Evolutionary conservation across 768 basidiomycete species (phyloP).

Genomic region (Kwoniella shandongensis): DNA sequence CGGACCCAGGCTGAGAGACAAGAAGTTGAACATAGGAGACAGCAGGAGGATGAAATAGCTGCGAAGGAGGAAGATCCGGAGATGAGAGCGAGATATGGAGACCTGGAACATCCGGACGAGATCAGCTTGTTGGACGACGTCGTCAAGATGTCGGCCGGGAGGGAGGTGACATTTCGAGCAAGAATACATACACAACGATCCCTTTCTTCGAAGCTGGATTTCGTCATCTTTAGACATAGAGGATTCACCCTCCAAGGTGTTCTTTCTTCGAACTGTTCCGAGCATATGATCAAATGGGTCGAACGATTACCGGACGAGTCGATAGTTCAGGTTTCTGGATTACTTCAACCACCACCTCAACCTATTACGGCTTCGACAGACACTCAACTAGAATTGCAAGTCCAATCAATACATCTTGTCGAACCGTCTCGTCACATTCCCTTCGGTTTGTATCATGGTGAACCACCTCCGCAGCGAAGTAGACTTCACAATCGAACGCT

Average conservation of each 20-base stretch:
- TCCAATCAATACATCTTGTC: constrained; percentile 64
- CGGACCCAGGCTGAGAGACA: constrained; percentile 61
- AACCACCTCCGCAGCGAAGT: constrained; percentile 63
- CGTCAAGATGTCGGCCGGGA: constrained; percentile 55
- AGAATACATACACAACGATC: constrained; percentile 84
- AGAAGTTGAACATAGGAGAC: constrained; percentile 5
- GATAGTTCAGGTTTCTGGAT: constrained; percentile 82
- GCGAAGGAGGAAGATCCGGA: constrained; percentile 58
- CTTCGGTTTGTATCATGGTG: constrained; percentile 68
- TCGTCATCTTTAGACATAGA: constrained; percentile 25
- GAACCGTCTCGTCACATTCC: constrained; percentile 84
- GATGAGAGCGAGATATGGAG: constrained; percentile 66
- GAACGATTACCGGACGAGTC: constrained; percentile 61
- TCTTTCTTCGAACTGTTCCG: constrained; percentile 94
- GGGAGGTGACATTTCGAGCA: constrained; percentile 76
- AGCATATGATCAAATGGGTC: constrained; percentile 57
- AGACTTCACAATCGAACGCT: constrained; percentile 85
- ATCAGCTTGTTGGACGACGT: constrained; percentile 53
- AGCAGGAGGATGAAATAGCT: constrained; percentile 10
- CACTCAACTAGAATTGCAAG: constrained; percentile 40
- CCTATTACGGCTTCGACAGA: constrained; percentile 79
- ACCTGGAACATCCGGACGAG: constrained; percentile 44
- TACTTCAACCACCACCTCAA: constrained; percentile 62
- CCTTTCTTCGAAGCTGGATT: constrained; percentile 46
- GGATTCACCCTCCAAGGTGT: constrained; percentile 71